Percentiles rank a stretch among this genome's conserved stretches.
Conservation (phyloP, 768 basidiomycete genomes). For the Tylopilus plumbeoviolaceoides region DNA sequence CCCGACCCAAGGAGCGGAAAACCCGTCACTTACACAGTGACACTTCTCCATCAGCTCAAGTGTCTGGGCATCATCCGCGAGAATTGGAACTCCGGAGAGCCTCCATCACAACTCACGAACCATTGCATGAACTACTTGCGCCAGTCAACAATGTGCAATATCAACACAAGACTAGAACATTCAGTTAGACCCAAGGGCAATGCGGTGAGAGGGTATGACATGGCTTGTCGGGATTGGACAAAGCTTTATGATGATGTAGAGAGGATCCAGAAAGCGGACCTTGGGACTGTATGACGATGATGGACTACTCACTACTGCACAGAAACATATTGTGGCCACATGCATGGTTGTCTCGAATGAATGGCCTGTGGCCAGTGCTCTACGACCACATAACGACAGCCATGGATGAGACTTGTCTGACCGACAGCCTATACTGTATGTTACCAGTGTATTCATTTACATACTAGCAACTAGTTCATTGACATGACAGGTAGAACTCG, state of each 20-base stretch:
- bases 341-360: too few relatives aligned
- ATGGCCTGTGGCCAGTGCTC: not conserved
- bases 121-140: constrained; percentile 11
- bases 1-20: constrained; percentile 10
- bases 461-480: too few relatives aligned
- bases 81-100: not conserved
- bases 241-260: constrained; percentile 12
- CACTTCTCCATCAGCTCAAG: constrained; percentile 11
- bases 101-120: constrained; percentile 7
- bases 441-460: too few relatives aligned
- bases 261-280: constrained; percentile 1
- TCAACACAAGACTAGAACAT: constrained; percentile 12
- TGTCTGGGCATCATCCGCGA: constrained; percentile 12
- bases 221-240: constrained; percentile 12
- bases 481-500: too few relatives aligned
- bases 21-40: constrained; percentile 11
- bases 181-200: constrained; percentile 8
- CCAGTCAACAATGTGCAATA: constrained; percentile 11
- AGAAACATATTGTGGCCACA: not conserved
- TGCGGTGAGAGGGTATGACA: constrained; percentile 9
- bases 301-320: not conserved
- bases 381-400: not conserved
- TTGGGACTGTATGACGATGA: not conserved
- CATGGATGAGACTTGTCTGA: not conserved
- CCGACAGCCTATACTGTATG: too few relatives aligned